Conservation (phyloP, 192 early-diverging fungal genomes). For the Coemansia sp. region DNA sequence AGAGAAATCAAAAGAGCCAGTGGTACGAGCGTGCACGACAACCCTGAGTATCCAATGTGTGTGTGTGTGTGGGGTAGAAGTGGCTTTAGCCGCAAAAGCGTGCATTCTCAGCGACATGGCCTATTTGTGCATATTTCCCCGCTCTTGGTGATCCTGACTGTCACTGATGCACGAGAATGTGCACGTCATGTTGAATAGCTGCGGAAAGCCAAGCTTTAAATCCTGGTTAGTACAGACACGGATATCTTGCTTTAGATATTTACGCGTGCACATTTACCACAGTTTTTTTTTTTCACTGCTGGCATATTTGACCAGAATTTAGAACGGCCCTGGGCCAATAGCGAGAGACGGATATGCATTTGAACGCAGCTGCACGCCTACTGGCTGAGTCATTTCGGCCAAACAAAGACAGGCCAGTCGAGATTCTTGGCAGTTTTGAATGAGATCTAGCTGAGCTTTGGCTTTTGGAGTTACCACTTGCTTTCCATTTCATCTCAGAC, state of each 20-base stretch:
- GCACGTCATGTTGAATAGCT: neutral
- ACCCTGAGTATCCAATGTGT: neutral
- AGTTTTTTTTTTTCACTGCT: too few species aligned
- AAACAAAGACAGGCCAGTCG: neutral
- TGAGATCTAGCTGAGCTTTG: neutral
- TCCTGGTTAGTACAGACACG: neutral
- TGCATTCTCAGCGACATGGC: neutral
- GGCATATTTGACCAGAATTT: neutral
- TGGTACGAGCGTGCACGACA: neutral
- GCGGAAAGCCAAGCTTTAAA: neutral
- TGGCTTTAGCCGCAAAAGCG: neutral
- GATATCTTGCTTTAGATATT: neutral
- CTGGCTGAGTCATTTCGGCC: neutral
- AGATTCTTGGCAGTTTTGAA: neutral
- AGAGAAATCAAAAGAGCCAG: neutral
- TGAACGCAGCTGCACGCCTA: neutral
- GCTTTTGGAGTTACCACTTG: neutral
- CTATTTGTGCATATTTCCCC: conserved; percentile 2
- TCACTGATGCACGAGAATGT: neutral
- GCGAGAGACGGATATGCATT: neutral
- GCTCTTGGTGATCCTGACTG: neutral
- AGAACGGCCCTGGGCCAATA: neutral
- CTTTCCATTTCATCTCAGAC: neutral
- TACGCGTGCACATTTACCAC: too few species aligned
- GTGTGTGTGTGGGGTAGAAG: neutral